Conservation (phyloP, 2,329 filamentous ascomycete genomes). For the Aureobasidium sp. region DNA sequence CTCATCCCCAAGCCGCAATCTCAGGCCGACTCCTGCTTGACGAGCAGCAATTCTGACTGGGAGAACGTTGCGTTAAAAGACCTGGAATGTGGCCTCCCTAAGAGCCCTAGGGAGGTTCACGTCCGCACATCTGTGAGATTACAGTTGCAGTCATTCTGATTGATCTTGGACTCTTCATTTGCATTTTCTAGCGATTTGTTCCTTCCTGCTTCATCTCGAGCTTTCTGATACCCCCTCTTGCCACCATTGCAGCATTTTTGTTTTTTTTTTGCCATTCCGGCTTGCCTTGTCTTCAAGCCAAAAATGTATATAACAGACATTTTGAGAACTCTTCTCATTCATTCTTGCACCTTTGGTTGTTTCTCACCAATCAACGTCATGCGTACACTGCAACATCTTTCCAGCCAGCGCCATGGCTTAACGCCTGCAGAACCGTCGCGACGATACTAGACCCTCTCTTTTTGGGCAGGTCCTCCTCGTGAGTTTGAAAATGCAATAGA, state of each 20-base stretch:
- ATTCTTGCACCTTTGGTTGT: not conserved
- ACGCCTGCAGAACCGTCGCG: not conserved
- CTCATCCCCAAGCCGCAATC: not conserved
- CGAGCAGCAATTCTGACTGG: not conserved
- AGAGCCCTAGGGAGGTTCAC: not conserved
- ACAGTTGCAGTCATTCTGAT: not conserved
- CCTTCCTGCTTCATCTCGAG: not conserved
- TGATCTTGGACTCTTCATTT: not conserved
- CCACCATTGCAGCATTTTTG: not conserved
- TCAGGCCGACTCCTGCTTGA: not conserved
- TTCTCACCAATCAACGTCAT: not conserved
- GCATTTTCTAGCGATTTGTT: not conserved
- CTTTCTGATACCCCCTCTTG: not conserved
- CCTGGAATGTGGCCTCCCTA: not conserved
- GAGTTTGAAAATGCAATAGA: not conserved
- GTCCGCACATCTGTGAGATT: not conserved
- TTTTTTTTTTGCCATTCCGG: not conserved
- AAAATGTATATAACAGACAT: not conserved
- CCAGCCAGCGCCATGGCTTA: not conserved
- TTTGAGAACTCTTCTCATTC: too few relatives aligned
- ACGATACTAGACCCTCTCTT: not conserved
- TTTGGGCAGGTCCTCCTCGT: not conserved
- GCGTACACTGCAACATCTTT: not conserved
- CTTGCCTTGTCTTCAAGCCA: not conserved
- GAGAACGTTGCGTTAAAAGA: not conserved